Conservation (phyloP, 441 rosid genomes). For the Macaranga tanarius region DNA sequence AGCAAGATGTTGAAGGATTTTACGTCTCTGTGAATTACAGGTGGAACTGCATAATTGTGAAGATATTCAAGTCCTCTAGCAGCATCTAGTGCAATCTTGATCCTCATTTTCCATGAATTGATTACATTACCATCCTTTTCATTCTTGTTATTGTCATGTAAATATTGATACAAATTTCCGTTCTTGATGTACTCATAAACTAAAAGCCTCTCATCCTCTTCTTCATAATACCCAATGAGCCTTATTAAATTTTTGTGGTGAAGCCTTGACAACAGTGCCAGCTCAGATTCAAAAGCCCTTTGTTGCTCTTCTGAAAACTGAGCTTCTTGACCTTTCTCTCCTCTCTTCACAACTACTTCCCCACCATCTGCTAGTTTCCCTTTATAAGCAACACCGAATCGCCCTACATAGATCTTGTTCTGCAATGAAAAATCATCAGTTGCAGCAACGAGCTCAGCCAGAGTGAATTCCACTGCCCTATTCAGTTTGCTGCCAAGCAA, state of each 20-base stretch:
- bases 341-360: constrained; percentile 78
- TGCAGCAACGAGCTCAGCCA: not conserved
- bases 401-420: not conserved
- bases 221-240: no score
- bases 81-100: constrained; percentile 75
- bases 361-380: constrained; percentile 12
- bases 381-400: not conserved
- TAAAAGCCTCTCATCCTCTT: no score
- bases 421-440: not conserved
- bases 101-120: constrained; percentile 85
- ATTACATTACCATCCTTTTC: no score
- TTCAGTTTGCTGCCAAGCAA: not conserved
- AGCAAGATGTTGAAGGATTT: no score
- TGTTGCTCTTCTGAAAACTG: no score
- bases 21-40: no score
- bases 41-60: constrained; percentile 82
- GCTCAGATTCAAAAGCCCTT: no score
- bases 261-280: constrained; percentile 61
- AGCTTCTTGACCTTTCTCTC: constrained; percentile 44
- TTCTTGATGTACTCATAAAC: no score
- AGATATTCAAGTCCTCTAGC: constrained; percentile 88
- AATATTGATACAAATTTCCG: no score
- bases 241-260: no score
- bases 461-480: not conserved
- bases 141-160: no score